A percentile compares a stretch with the other conserved stretches of the same genome.
These are phyloP conservation scores for Populus alba DNA, from an alignment of 345 rosid species.

Conservation along the genomic window DNA sequence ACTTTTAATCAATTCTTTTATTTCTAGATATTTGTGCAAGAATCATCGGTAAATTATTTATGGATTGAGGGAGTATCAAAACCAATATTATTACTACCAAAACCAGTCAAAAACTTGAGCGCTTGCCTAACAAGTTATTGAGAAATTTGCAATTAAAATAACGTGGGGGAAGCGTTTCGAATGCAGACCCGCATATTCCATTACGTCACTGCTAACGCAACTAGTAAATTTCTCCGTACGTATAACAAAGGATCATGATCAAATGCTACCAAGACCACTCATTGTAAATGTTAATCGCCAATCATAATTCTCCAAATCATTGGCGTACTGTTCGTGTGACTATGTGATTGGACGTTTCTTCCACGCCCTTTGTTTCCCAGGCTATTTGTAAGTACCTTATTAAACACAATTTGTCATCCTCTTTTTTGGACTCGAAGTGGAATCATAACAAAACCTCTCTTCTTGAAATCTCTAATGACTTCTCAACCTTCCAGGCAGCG, in stretches of 20 bases:
- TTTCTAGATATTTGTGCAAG: too few species aligned
- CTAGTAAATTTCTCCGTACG: background rate
- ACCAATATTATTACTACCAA: too few species aligned
- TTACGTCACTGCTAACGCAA: constrained; percentile 1
- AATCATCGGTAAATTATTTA: too few species aligned
- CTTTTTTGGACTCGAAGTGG: background rate
- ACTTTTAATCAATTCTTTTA: too few species aligned
- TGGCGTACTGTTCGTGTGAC: background rate
- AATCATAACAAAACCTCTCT: background rate
- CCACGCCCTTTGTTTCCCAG: background rate
- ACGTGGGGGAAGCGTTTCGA: too few species aligned
- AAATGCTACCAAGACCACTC: background rate
- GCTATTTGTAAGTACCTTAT: too few species aligned
- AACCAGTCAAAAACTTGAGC: too few species aligned
- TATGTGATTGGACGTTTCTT: background rate
- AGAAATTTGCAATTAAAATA: too few species aligned
- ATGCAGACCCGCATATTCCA: background rate
- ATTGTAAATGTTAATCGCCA: background rate
- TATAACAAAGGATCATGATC: background rate
- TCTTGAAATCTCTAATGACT: background rate
- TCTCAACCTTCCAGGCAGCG: background rate
- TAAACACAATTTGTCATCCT: background rate
- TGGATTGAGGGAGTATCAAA: too few species aligned
- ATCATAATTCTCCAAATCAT: background rate
- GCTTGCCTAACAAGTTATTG: too few species aligned